Base-by-base conservation (phyloP, 1,139 yeast genomes). In the Suhomyces atakaporum region DNA sequence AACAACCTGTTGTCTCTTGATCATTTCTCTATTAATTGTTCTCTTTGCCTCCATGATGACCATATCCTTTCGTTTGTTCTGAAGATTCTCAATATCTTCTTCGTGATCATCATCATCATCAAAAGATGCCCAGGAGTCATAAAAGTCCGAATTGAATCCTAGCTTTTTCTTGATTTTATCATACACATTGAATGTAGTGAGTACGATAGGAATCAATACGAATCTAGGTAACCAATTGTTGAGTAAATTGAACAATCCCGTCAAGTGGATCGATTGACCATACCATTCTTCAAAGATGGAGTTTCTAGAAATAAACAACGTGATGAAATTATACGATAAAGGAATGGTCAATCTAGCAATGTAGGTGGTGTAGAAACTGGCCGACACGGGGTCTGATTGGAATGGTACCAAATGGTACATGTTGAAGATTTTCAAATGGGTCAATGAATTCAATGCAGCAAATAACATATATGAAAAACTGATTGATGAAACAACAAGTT, bases 261-360 rank as follows among this genome's bases (percentile, higher is more conserved):
- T 81, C 42, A 86, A 63, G 49, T 84, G 84, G 52, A 87, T 82
- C 14, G 86, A 81, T 46, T 76, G 72, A 13, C 95, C 95, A 44
- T 84, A 73, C 69, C 90, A 85, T 35, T 61, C 57, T 49, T 77
- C 80, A 51, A 77, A 77, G 7, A 64, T 49, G 39, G 77, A 72
- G 11, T 54, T 53, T 11, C 78, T 54, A 16, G 76, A 67, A 9
- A 79, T 69, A 42, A 84, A 71, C 34, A 87, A 64, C 25, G 86
- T 84, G 39, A 86, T 60, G 54, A 84, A 87, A 58, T 87, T 87
- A 62, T 84, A 87, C 23, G 87, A 79, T 45, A 87, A 67, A 3
- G 96, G 96, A 10, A 87, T 81, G 0, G 95, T 84, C 54, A 87
- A 66, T 46, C 96, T 78, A 36, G 92, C 86, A 22, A 86, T 80